phyloP scores from a whole-genome alignment of 192 early-diverging fungal genomes.

The Thoreauomyces humboldtii region DNA sequence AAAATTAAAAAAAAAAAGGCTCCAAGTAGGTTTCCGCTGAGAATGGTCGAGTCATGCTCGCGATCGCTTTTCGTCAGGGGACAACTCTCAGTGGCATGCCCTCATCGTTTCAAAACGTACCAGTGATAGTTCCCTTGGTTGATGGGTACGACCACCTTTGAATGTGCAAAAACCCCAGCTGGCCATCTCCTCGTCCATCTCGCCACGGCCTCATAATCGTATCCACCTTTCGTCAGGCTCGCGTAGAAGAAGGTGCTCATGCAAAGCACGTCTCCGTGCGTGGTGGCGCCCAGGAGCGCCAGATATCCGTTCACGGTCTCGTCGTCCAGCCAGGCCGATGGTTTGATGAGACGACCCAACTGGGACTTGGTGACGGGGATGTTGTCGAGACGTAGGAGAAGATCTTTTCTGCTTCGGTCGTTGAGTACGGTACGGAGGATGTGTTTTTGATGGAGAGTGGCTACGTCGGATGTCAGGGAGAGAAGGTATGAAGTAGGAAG shows the following conservation, averaged over 20 bases:
- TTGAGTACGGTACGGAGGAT: no score
- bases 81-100: no score
- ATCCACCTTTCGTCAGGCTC: constrained; percentile 12
- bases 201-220: constrained; percentile 19
- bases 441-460: no score
- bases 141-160: constrained; percentile 30
- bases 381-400: no score
- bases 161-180: constrained; percentile 25
- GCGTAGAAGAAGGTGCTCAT: constrained; percentile 36
- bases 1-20: no score
- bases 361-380: constrained; percentile 21
- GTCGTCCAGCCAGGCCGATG: constrained; percentile 27
- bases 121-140: constrained; percentile 37
- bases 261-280: constrained; percentile 18
- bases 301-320: constrained; percentile 35
- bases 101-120: constrained; percentile 18
- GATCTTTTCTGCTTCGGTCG: no score
- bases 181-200: constrained; percentile 29
- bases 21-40: no score
- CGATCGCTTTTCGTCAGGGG: no score
- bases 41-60: no score
- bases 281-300: constrained; percentile 4
- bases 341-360: constrained; percentile 2
- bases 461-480: no score
- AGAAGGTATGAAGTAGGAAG: no score